Evolutionary conservation across 164 flowering plant genomes (phyloP).

Genomic region (Umbilicus rupestris): DNA sequence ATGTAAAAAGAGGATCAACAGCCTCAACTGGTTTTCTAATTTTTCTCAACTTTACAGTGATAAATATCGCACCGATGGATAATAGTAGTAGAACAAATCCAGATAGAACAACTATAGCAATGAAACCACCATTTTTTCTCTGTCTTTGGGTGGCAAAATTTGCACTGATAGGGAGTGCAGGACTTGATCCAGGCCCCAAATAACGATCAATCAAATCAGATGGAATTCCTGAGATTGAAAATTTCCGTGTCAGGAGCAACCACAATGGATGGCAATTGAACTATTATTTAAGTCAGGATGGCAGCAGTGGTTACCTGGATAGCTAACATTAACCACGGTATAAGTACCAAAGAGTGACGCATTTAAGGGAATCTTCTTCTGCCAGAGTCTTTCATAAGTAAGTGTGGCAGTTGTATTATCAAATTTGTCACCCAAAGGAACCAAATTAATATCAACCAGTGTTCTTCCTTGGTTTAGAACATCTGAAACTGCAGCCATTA

Average conservation of each 20-base stretch:
- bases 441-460: slow-evolving; percentile 72
- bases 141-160: slow-evolving; percentile 41
- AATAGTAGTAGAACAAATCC: slow-evolving; percentile 62
- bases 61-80: slow-evolving; percentile 38
- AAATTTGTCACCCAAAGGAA: slow-evolving; percentile 91
- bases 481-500: slow-evolving; percentile 85
- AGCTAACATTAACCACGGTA: slow-evolving; percentile 48
- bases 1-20: slow-evolving; percentile 59
- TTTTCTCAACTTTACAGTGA: slow-evolving; percentile 60
- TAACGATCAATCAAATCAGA: slow-evolving; percentile 13
- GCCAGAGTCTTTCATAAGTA: slow-evolving; percentile 67
- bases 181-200: slow-evolving; percentile 47
- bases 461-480: slow-evolving; percentile 63
- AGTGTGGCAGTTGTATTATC: slow-evolving; percentile 84
- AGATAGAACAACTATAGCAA: slow-evolving; percentile 58
- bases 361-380: slow-evolving; percentile 67
- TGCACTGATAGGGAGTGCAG: slow-evolving; percentile 63
- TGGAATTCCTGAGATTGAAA: slow-evolving; percentile 51
- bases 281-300: not conserved
- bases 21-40: slow-evolving; percentile 51
- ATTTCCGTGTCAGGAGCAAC: slow-evolving; percentile 12
- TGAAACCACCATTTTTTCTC: slow-evolving; percentile 50
- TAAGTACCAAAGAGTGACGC: slow-evolving; percentile 71
- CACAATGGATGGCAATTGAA: not conserved
- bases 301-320: slow-evolving; percentile 48